A percentile compares a stretch with the other conserved stretches of the same genome.
Conservation (phyloP, 306 rosid genomes). For the Casuarina equisetifolia region DNA sequence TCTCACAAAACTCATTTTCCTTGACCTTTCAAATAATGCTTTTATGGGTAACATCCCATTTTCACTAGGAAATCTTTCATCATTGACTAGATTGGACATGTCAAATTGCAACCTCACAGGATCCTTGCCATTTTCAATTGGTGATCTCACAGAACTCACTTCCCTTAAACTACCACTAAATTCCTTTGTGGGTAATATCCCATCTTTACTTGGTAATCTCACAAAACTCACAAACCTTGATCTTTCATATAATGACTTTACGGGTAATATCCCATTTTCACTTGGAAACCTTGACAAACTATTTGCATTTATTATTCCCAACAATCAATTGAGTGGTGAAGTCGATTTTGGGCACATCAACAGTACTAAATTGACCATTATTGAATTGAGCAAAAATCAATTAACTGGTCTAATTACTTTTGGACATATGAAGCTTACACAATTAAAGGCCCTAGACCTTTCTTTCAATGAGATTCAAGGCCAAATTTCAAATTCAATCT, state of each 20-base stretch:
- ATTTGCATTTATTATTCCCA: rapidly evolving
- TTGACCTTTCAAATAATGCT: neutral
- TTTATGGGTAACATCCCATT: neutral
- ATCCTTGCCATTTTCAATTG: too few relatives aligned
- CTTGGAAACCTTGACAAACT: slow-evolving; percentile 6
- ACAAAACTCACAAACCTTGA: neutral
- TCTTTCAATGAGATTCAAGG: too few relatives aligned
- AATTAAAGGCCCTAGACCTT: too few relatives aligned
- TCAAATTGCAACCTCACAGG: neutral
- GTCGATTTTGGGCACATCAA: too few relatives aligned
- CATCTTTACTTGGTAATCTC: neutral
- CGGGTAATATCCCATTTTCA: neutral
- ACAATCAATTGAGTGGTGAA: neutral
- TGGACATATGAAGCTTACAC: too few relatives aligned
- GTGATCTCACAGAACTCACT: too few relatives aligned
- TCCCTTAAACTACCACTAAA: too few relatives aligned
- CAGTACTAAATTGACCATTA: too few relatives aligned
- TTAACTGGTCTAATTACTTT: too few relatives aligned
- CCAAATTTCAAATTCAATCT: too few relatives aligned
- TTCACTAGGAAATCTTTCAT: neutral
- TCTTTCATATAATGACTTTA: neutral
- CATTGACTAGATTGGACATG: neutral
- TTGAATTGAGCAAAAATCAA: too few relatives aligned
- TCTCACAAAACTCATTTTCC: neutral
- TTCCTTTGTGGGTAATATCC: too few relatives aligned